These are phyloP conservation scores for Trichophyton simii DNA, from an alignment of 2,329 filamentous ascomycete species.

Conservation along the genomic window DNA sequence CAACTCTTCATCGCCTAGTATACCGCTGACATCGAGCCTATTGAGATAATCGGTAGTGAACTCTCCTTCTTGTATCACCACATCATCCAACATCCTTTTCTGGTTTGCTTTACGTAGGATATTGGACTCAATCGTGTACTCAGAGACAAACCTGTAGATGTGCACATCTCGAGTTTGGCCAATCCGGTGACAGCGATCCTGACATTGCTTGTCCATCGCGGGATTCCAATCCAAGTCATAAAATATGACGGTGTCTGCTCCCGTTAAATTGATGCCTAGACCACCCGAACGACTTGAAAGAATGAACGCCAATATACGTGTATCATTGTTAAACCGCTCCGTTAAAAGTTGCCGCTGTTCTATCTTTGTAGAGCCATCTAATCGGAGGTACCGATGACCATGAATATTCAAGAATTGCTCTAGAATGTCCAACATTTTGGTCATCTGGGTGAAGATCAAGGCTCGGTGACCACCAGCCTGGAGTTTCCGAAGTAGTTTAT, in stretches of 20 bases:
- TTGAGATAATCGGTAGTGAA: conserved; percentile 97
- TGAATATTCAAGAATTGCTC: conserved; percentile 98
- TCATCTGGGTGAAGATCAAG: conserved; percentile 99
- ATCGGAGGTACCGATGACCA: conserved; percentile 86
- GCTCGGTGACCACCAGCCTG: conserved; percentile 86
- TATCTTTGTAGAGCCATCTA: conserved; percentile 93
- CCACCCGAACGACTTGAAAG: conserved; percentile 88
- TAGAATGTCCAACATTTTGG: conserved; percentile 90
- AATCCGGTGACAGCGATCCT: conserved; percentile 93
- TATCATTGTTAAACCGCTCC: conserved; percentile 91
- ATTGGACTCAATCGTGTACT: conserved; percentile 95
- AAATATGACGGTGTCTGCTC: conserved; percentile 95
- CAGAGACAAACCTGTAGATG: conserved; percentile 86
- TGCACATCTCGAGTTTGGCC: conserved; percentile 95
- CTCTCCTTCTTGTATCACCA: conserved; percentile 94
- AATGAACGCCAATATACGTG: conserved; percentile 87
- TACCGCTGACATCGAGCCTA: conserved; percentile 56
- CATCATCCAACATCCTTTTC: conserved; percentile 94
- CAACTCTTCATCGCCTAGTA: conserved; percentile 45
- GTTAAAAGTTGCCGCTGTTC: conserved; percentile 92
- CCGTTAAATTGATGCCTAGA: conserved; percentile 89
- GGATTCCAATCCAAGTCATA: conserved; percentile 99
- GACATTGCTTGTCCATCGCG: conserved; percentile 98
- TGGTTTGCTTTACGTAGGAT: conserved; percentile 93
- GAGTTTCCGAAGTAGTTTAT: conserved; percentile 70